Percentiles rank a stretch among this genome's conserved stretches.
phyloP scores from a whole-genome alignment of 352 stramenopile genomes.

The Pythium angustatum region DNA sequence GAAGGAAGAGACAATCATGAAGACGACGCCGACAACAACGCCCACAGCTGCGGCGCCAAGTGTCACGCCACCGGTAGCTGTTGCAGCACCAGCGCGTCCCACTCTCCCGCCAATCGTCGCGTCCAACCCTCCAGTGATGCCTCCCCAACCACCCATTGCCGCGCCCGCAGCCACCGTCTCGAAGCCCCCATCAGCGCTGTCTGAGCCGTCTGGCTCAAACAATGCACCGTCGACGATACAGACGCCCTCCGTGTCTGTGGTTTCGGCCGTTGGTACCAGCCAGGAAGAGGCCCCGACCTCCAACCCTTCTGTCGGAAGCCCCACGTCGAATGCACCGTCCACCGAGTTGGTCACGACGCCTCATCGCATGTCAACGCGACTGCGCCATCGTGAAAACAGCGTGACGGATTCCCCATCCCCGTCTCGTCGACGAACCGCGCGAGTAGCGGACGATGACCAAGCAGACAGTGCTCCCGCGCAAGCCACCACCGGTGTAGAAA shows the following conservation, averaged over 20 bases:
- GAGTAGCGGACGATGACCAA: conserved; percentile 18
- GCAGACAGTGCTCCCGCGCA: not conserved
- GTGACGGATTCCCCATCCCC: conserved; percentile 40
- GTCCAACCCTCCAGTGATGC: not conserved
- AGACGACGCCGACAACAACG: conserved; percentile 32
- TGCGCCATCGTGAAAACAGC: conserved; percentile 50
- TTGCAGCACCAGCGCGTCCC: not conserved
- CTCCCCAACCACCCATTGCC: not conserved
- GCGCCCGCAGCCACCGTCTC: not conserved
- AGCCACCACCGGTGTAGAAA: conserved; percentile 1
- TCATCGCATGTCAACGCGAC: conserved; percentile 50
- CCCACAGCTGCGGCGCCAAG: not conserved
- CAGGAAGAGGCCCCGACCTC: conserved; percentile 14
- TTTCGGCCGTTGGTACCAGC: not conserved
- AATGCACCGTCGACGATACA: not conserved
- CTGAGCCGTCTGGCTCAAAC: not conserved
- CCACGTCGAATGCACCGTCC: not conserved
- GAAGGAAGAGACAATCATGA: conserved; percentile 61
- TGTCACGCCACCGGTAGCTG: not conserved
- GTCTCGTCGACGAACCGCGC: conserved; percentile 14
- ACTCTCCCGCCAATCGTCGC: not conserved
- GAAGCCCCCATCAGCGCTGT: not conserved
- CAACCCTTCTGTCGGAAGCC: not conserved
- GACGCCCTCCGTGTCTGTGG: not conserved
- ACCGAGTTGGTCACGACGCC: conserved; percentile 36